These are phyloP conservation scores for Pestalotiopsis sp. DNA, from an alignment of 2,329 filamentous ascomycete genomes.

Conservation along the genomic window DNA sequence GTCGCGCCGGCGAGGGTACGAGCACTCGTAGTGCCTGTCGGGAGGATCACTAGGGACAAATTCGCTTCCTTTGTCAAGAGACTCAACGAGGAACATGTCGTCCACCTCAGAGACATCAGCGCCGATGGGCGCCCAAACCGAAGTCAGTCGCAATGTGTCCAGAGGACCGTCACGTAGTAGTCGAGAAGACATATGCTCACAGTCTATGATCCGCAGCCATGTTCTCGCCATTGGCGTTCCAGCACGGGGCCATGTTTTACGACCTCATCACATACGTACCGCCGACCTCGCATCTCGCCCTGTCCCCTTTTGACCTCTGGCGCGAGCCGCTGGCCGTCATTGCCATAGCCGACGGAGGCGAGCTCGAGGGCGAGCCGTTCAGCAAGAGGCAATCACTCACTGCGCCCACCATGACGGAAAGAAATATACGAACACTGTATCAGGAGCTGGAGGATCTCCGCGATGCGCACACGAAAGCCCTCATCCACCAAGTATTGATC, in stretches of 20 bases:
- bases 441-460: conserved; percentile 71
- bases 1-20: conserved; percentile 89
- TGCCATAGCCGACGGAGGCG: conserved; percentile 78
- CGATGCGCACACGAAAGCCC: conserved; percentile 72
- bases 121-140: conserved; percentile 81
- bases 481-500: conserved; percentile 76
- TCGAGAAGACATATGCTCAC: conserved; percentile 16
- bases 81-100: conserved; percentile 75
- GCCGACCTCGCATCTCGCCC: conserved; percentile 73
- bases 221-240: conserved; percentile 90
- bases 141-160: conserved; percentile 56
- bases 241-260: conserved; percentile 82
- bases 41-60: conserved; percentile 77
- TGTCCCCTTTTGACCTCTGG: conserved; percentile 89
- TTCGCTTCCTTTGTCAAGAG: conserved; percentile 79
- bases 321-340: conserved; percentile 82
- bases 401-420: conserved; percentile 51
- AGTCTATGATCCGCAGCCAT: conserved; percentile 61
- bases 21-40: conserved; percentile 82
- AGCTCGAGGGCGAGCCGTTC: conserved; percentile 58
- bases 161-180: not conserved
- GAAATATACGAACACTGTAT: conserved; percentile 58
- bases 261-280: conserved; percentile 80
- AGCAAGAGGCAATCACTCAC: conserved; percentile 55
- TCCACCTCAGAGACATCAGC: conserved; percentile 83